Evolutionary conservation across 345 rosid genomes (phyloP).

Genomic region (Barbarea vulgaris): DNA sequence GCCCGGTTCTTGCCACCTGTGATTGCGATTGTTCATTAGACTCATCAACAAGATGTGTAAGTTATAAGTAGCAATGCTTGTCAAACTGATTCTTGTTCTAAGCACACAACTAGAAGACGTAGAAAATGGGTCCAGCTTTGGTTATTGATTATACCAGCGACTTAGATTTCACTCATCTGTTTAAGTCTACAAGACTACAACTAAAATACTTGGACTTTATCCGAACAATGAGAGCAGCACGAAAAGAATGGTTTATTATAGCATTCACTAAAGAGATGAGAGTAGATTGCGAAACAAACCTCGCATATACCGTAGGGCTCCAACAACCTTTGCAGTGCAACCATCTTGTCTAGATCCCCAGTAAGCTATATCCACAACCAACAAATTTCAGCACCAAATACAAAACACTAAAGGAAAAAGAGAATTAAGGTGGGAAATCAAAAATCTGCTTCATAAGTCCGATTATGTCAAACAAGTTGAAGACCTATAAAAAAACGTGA

Average conservation of each 20-base stretch:
- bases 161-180: background rate
- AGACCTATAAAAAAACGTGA: conserved; percentile 2
- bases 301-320: conserved; percentile 97
- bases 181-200: conserved; percentile 11
- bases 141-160: background rate
- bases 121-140: background rate
- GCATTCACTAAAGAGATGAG: conserved; percentile 3
- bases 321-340: conserved; percentile 85
- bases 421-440: background rate
- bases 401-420: background rate
- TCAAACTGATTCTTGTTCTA: conserved; percentile 4
- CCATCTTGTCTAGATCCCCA: conserved; percentile 94
- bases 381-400: conserved; percentile 9
- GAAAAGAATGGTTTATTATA: background rate
- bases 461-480: background rate
- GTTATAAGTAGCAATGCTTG: background rate
- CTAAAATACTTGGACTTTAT: background rate
- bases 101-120: background rate
- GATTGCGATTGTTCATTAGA: conserved; percentile 4
- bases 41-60: background rate
- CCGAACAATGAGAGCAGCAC: background rate
- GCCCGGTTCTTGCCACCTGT: conserved; percentile 93
- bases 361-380: conserved; percentile 60
- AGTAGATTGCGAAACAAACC: conserved; percentile 49
- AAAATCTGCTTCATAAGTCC: background rate